phyloP scores from a whole-genome alignment of 306 rosid species.

The Amphicarpaea edgeworthii region DNA sequence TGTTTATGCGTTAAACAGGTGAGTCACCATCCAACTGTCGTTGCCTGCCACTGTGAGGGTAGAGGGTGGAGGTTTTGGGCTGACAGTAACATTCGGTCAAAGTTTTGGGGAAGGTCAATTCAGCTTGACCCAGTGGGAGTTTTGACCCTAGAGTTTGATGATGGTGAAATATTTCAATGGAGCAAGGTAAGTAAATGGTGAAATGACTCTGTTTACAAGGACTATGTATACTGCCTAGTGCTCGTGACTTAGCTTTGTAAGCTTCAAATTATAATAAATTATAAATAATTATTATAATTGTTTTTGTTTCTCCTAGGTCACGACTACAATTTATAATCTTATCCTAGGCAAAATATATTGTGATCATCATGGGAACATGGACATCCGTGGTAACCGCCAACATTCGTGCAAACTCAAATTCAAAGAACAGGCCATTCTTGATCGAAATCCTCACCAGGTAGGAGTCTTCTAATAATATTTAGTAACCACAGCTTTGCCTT shows the following conservation, averaged over 20 bases:
- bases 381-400: slow-evolving; percentile 84
- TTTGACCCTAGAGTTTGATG: slow-evolving; percentile 87
- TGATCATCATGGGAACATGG: slow-evolving; percentile 96
- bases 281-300: neutral
- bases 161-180: slow-evolving; percentile 98
- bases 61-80: slow-evolving; percentile 99
- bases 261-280: neutral
- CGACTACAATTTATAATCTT: slow-evolving; percentile 91
- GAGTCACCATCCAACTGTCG: slow-evolving; percentile 96
- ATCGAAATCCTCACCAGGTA: slow-evolving; percentile 98
- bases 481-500: neutral
- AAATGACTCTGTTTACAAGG: slow-evolving; percentile 29
- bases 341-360: slow-evolving; percentile 94
- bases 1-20: slow-evolving; percentile 70
- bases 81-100: slow-evolving; percentile 91
- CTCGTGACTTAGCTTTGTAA: slow-evolving; percentile 4
- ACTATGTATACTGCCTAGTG: slow-evolving; percentile 5
- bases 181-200: slow-evolving; percentile 74
- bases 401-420: slow-evolving; percentile 84
- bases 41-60: slow-evolving; percentile 99
- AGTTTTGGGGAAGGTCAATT: slow-evolving; percentile 97
- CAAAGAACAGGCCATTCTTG: slow-evolving; percentile 93
- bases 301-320: slow-evolving; percentile 67
- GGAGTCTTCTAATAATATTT: slow-evolving; percentile 37
- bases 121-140: slow-evolving; percentile 97